phyloP scores from a whole-genome alignment of 1,284 basidiomycete genomes.

The Cutaneotrichosporon spelunceum region DNA sequence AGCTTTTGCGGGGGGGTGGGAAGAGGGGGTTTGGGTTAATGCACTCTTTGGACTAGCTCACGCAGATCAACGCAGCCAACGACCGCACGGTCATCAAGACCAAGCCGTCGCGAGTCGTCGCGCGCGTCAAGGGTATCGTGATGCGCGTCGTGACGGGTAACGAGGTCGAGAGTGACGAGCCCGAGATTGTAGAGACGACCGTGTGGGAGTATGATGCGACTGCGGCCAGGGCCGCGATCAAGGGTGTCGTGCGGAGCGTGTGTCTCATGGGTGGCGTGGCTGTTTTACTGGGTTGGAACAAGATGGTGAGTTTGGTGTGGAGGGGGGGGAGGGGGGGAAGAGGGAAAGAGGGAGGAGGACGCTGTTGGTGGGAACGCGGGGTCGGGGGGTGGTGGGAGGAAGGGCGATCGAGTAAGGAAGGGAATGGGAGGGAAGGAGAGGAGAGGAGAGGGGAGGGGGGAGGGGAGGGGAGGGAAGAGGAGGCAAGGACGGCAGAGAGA shows the following conservation, averaged over 20 bases:
- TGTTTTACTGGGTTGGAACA: conserved; percentile 3
- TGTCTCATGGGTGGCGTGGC: conserved; percentile 2
- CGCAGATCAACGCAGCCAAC: neutral
- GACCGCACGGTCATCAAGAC: conserved; percentile 1
- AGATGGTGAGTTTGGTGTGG: conserved; percentile 6
- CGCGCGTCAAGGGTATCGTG: conserved; percentile 1
- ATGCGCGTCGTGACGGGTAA: neutral
- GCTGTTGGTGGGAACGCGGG: too few species aligned
- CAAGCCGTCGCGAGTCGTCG: neutral
- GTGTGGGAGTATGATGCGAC: neutral
- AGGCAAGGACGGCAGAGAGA: neutral
- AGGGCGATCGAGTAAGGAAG: too few species aligned
- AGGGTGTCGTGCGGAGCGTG: neutral
- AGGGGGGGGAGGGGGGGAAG: neutral
- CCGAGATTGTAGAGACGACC: neutral
- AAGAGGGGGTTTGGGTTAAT: too few species aligned
- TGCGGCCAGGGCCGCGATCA: neutral
- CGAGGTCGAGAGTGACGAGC: neutral
- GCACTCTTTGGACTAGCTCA: neutral
- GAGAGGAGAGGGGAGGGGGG: neutral
- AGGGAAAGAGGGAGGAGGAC: neutral
- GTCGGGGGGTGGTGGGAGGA: neutral
- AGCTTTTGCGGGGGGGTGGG: neutral
- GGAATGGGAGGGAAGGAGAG: neutral
- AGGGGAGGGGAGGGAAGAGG: neutral